Evolutionary conservation across 2,329 filamentous ascomycete genomes (phyloP).

Genomic region (Boeremia lycopersici): DNA sequence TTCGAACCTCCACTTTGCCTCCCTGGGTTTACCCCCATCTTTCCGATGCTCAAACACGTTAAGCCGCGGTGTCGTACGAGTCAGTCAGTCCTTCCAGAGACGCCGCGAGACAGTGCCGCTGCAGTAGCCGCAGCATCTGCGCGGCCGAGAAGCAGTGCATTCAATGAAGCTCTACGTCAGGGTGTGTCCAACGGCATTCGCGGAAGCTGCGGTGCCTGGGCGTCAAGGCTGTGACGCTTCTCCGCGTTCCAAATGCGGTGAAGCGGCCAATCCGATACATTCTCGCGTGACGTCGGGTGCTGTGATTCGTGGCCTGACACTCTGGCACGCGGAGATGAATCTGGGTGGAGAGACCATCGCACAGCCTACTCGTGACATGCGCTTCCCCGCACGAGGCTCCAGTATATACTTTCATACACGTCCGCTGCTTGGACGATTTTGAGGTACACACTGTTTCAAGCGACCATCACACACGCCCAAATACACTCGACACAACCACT

Average conservation of each 20-base stretch:
- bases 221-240: slow-evolving; percentile 28
- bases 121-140: slow-evolving; percentile 24
- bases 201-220: slow-evolving; percentile 23
- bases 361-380: slow-evolving; percentile 37
- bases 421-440: slow-evolving; percentile 22
- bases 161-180: slow-evolving; percentile 29
- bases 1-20: slow-evolving; percentile 12
- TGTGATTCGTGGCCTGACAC: slow-evolving; percentile 44
- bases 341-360: slow-evolving; percentile 35
- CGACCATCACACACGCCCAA: slow-evolving; percentile 18
- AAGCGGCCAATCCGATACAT: slow-evolving; percentile 15
- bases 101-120: slow-evolving; percentile 17
- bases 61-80: slow-evolving; percentile 27
- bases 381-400: slow-evolving; percentile 30
- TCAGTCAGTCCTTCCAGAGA: slow-evolving; percentile 13
- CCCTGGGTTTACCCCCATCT: slow-evolving; percentile 14
- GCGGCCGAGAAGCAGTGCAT: slow-evolving; percentile 41
- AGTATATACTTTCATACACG: slow-evolving; percentile 32
- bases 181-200: slow-evolving; percentile 13
- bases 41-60: slow-evolving; percentile 20
- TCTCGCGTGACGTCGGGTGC: slow-evolving; percentile 25
- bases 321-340: slow-evolving; percentile 29
- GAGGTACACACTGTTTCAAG: slow-evolving; percentile 24
- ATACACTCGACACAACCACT: slow-evolving; percentile 26
- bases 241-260: slow-evolving; percentile 13